Percentiles rank a stretch among this genome's conserved stretches.
Conservation (phyloP, 2,329 filamentous ascomycete genomes). For the Epicoccum nigrum region DNA sequence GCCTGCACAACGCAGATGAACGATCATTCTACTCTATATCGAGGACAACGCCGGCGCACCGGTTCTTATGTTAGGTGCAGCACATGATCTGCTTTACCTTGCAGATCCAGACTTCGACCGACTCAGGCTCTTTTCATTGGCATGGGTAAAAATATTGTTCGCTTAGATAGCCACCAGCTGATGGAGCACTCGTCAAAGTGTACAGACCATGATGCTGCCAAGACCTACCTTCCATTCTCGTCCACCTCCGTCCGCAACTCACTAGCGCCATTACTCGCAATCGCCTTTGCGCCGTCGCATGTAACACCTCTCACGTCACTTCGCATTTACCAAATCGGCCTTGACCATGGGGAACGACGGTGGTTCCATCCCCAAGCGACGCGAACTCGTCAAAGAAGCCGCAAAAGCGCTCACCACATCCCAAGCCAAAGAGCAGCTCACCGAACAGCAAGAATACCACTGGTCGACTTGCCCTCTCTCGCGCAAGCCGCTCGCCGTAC, state of each 20-base stretch:
- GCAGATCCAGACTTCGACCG: no score
- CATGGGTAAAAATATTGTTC: no score
- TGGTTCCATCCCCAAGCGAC: slow-evolving; percentile 90
- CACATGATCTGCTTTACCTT: not conserved
- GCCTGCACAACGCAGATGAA: slow-evolving; percentile 2
- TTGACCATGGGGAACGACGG: slow-evolving; percentile 91
- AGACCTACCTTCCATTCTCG: slow-evolving; percentile 11
- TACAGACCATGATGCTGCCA: slow-evolving; percentile 6
- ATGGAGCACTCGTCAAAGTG: no score
- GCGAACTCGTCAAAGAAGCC: slow-evolving; percentile 94
- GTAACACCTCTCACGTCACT: not conserved
- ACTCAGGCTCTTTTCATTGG: no score
- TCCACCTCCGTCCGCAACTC: slow-evolving; percentile 26
- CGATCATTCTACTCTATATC: not conserved
- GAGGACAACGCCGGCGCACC: not conserved
- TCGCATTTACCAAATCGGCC: not conserved
- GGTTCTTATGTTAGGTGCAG: no score
- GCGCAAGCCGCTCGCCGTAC: slow-evolving; percentile 72
- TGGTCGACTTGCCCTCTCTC: slow-evolving; percentile 92
- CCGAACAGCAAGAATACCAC: slow-evolving; percentile 82
- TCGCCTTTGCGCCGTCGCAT: slow-evolving; percentile 7
- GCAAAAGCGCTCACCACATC: slow-evolving; percentile 81
- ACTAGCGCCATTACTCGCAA: not conserved
- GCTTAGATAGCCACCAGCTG: no score
- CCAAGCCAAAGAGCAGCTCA: slow-evolving; percentile 85